Evolutionary conservation across 257 asterid species (phyloP), one percentile per base, ranked within the genome.

Genomic region (Solanum neorickii): DNA sequence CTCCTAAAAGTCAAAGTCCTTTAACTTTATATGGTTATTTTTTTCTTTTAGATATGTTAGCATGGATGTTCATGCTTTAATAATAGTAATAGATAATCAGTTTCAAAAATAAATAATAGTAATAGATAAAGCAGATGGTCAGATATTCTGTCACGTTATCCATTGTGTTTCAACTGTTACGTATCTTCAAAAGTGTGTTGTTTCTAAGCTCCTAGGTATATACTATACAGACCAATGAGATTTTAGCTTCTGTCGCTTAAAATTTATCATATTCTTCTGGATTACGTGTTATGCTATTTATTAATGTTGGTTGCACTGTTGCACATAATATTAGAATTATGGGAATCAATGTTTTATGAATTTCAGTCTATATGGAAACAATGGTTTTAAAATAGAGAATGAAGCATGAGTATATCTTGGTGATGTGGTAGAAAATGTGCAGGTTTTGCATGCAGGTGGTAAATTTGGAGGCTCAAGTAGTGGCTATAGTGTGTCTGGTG

Each of bases 361-460:
- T 83, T 49, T 72, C 59, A 68, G 74, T 66, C 49, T 11, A 49
- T 15, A 62, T n/a, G 84, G 62, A 83, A 52, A 59, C 84, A 75
- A 78, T 83, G 27, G 68, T 87, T 72, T 87, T 83, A 82, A 62
- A 62, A 78, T 27, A 46, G 41, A 52, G n/a, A 80, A 16, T 80
- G 69, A 80, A 49, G 44, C 69, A 80, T 9, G 69, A 80, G 44
- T 80, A 80, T 80, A 18, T 80, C 85, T 49, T 80, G 85, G 59
- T 47, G 44, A 47, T 15, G 41, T 49, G 83, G 41, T 47, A 14
- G 83, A 37, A 44, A 89, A 74, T 60, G 87, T 96, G 93, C 96
- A 97, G 99, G 96, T 97, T 89, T 92, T 97, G 93, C 99, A 97
- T 90, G 99, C 99, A 16, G 99, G 99, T 92, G 99, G 99, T 70